Evolutionary conservation across 139 green algal genomes (phyloP).

Genomic region (Picochlorum sp.): DNA sequence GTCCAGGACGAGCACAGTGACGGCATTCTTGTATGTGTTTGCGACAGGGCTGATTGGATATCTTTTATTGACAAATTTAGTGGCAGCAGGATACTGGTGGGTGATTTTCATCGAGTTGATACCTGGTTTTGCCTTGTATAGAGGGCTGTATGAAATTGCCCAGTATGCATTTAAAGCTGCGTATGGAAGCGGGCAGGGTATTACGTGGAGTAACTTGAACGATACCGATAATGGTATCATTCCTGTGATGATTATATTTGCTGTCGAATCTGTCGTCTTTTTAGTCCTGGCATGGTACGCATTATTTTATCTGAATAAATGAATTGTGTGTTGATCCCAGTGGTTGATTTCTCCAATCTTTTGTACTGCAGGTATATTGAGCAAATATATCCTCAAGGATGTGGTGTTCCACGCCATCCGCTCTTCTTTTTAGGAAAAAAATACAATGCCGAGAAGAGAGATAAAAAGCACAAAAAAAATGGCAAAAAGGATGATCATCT

Average conservation of each 20-base stretch:
- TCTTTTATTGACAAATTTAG: conserved; percentile 30
- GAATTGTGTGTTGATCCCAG: too few species aligned
- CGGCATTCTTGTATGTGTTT: conserved; percentile 74
- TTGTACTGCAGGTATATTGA: conserved; percentile 46
- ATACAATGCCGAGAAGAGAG: neutral
- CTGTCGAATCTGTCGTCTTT: conserved; percentile 73
- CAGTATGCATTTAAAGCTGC: conserved; percentile 62
- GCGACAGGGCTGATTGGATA: conserved; percentile 43
- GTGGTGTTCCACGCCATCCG: conserved; percentile 65
- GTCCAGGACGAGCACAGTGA: conserved; percentile 50
- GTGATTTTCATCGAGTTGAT: conserved; percentile 63
- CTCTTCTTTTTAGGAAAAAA: conserved; percentile 83
- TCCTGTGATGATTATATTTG: conserved; percentile 53
- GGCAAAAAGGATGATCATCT: neutral
- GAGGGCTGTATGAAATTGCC: conserved; percentile 60
- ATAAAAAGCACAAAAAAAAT: too few species aligned
- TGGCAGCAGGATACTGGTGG: conserved; percentile 32
- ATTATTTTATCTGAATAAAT: too few species aligned
- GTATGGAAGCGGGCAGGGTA: conserved; percentile 54
- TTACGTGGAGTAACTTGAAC: conserved; percentile 51
- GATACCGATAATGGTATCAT: conserved; percentile 56
- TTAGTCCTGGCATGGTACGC: conserved; percentile 44
- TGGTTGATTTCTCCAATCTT: too few species aligned
- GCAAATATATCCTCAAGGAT: conserved; percentile 59
- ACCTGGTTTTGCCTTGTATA: conserved; percentile 72